Base-by-base conservation (phyloP, 2,329 filamentous ascomycete genomes). In the Arthrobotrys pseudoclavata region DNA sequence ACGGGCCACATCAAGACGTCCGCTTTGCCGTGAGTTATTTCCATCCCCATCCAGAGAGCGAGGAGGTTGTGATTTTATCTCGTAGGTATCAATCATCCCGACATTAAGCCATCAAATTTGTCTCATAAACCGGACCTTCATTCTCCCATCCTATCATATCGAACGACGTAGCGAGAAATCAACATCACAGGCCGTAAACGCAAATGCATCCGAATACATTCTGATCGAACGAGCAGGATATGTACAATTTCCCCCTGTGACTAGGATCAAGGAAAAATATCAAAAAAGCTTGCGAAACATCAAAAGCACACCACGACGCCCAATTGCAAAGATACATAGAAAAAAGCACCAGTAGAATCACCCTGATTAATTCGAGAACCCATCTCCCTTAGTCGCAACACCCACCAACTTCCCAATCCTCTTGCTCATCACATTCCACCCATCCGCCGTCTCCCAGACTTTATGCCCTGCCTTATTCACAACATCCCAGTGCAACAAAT, bases 381-480 rank as follows among this genome's bases (percentile, higher is more conserved):
- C 57, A 3, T 34, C 13, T 10, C 61, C 66, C 31, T 74, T 61
- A 4, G 68, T 34, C 13, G 37, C 75, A 18, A 50, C 7, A 69
- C 69, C 55, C 18, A 95, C 88, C 79, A 97, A 83, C 82, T 94
- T 86, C 79, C 85, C 87, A 81, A 98, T 84, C 81, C 93, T 89
- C 86, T 91, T 92, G 85, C 97, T 94, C 84, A 98, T 90, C 55
- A 89, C 84, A 63, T 89, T 84, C 68, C 92, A 87, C 0, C 95
- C 95, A 57, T 94, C 88, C 1, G 87, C 83, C 2, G 91, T 93
- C 81, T 85, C 85, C 96, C 96, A 99, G 0, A 98, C 91, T 83
- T 94, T 88, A 83, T 97, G 93, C 4, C 94, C 92, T 2, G 94
- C 94, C 79, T 91, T 88, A 71, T 92, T 89, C 10, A 97, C 93